Evolutionary conservation across 768 basidiomycete species (phyloP), one percentile per base, ranked within the genome.

Genomic region (Daedaleopsis sinensis): DNA sequence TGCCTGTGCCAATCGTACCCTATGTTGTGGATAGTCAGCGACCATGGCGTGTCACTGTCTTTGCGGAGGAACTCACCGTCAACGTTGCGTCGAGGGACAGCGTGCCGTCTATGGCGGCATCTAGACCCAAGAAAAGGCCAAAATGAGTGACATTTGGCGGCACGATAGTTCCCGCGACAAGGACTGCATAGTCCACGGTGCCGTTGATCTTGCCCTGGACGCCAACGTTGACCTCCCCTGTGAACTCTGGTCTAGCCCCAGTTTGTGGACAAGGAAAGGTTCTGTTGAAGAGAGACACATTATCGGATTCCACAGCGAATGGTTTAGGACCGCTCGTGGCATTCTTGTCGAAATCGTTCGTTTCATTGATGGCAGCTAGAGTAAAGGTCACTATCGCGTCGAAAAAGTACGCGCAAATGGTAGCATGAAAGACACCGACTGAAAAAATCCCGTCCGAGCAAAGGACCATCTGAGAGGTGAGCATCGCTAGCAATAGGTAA

Each of bases 141-240:
- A 58, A 55, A 19, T 65, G 50, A 15, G 16, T 49, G 35, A 65
- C 15, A 42, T 65, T 24, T 36, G 52, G 54, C 2, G 82, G 83
- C 2, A 82, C 53, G 49, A 84, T 70, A 7, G 79, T 80, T 13
- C 83, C 82, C 35, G 58, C 68, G 0, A 76, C 80, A 7, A 73
- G 77, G 11, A 82, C 65, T 12, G 79, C 80, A 16, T 80, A 64
- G 48, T 50, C 70, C 24, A 77, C 61, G 10, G 72, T 70, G 1
- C 73, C 72, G 5, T 72, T 58, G 1, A 73, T 77, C 46, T 77
- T 70, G 2, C 74, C 76, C 10, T 67, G 56, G 18, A 68, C 65
- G 42, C 65, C 66, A 15, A 72, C 57, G 39, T 65, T 62, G n/a
- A 65, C 55, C 15, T 57, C 67, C 8, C 60, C 68, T 27, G 23